Evolutionary conservation across 441 rosid species (phyloP), one percentile per base, ranked within the genome.

Genomic region (Pelargonium australe): DNA sequence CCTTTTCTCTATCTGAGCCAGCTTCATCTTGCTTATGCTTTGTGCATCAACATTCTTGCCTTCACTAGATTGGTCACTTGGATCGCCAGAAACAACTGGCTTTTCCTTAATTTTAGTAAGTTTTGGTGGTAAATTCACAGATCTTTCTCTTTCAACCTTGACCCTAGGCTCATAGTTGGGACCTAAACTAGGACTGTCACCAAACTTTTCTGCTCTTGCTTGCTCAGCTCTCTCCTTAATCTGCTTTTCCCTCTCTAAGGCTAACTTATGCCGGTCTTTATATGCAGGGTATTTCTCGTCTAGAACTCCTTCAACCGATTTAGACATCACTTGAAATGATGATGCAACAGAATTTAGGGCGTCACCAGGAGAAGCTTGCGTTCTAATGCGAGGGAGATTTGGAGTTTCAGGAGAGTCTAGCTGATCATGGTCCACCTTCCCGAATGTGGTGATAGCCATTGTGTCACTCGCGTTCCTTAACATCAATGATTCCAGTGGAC

Each of bases 261-360:
- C 96, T 75, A 95, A 72, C 82, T 84, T 91, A 75, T 95, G 99
- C 68, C 99, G 81, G 76, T 91, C 99, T 77, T 88, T 89, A 61
- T 87, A 91, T 47, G 92, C 96, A 1, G 97, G 97, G 79, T 89
- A 91, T 72, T 95, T 95, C 76, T 90, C 97, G 68, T 84, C 85
- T 72, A 84, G 66, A 66, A 85, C 90, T 71, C 90, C 87, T 11
- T 85, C 91, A 69, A 87, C 90, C 0, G 97, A 89, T 76, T 88
- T 95, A 17, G 99, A 91, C 96, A 95, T 91, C 78, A 95, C 74
- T 0, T 86, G 92, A 80, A 94, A 94, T 16, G 99, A 91, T 25
- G 90, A 23, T 55, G 88, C 84, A 71, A 94, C 94, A 17, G 76
- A 55, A 71, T 90, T 82, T 74, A 81, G 76, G 9, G 89, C 68